These are phyloP conservation scores for Solanum appendiculatum DNA, from an alignment of 257 asterid species.

Conservation along the genomic window DNA sequence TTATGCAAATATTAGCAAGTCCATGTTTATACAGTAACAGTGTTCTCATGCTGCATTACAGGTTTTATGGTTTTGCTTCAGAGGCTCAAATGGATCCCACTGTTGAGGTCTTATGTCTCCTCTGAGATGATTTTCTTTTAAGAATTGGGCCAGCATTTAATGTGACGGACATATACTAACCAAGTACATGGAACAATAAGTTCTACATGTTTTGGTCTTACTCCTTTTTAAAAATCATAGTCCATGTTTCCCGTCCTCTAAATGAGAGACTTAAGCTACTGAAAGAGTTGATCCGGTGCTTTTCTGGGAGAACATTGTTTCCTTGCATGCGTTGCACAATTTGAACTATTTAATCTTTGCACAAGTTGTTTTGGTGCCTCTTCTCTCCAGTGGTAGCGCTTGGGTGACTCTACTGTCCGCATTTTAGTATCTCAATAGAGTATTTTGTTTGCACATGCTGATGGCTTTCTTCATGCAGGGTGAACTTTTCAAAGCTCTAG, in stretches of 20 bases:
- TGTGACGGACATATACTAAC: background rate
- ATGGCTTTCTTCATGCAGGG: conserved; percentile 37
- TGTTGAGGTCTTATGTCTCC: conserved; percentile 46
- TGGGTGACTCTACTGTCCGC: background rate
- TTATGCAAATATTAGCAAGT: background rate
- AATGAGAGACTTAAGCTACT: background rate
- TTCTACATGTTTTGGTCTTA: background rate
- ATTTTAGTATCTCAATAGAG: background rate
- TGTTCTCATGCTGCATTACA: conserved; percentile 19
- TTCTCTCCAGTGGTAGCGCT: background rate
- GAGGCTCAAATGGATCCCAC: conserved; percentile 97
- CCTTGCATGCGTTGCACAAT: conserved; percentile 2
- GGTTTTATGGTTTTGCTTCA: conserved; percentile 92
- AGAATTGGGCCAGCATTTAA: background rate
- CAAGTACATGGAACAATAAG: background rate
- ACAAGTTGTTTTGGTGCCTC: background rate
- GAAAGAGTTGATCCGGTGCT: background rate
- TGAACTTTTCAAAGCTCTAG: conserved; percentile 80
- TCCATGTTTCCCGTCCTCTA: background rate
- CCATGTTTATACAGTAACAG: background rate
- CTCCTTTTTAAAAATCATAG: background rate
- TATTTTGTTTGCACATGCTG: background rate
- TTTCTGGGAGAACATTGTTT: background rate
- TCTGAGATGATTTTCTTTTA: background rate
- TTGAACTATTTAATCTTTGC: background rate